These are phyloP conservation scores for Candida odintsovae DNA, from an alignment of 805 yeast genomes.

Conservation along the genomic window DNA sequence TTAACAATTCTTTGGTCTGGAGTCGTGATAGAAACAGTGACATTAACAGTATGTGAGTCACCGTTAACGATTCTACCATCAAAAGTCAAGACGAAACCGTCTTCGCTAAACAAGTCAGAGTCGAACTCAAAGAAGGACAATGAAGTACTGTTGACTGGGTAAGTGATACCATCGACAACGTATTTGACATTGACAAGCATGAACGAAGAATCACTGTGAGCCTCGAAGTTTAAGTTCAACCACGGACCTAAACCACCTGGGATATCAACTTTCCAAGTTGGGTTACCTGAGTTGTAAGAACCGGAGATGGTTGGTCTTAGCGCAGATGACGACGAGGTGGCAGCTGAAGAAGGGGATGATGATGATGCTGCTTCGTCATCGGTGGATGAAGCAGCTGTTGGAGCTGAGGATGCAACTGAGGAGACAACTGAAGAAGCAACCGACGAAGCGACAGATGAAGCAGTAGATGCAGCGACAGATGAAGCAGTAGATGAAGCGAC, in stretches of 20 bases:
- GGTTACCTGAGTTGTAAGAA: background rate
- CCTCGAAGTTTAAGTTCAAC: too few relatives aligned
- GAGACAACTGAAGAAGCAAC: too few relatives aligned
- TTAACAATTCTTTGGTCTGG: constrained; percentile 10
- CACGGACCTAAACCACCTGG: constrained; percentile 4
- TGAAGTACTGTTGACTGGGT: background rate
- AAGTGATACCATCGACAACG: background rate
- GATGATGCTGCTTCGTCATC: background rate
- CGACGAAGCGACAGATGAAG: too few relatives aligned
- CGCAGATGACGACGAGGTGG: background rate
- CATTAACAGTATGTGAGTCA: background rate
- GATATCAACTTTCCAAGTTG: constrained; percentile 1
- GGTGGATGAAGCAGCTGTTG: background rate
- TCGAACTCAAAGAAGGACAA: too few relatives aligned
- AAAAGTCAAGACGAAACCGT: background rate
- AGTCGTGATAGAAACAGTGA: constrained; percentile 1
- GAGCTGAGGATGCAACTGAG: background rate
- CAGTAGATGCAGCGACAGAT: too few relatives aligned
- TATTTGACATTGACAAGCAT: background rate
- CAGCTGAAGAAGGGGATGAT: background rate
- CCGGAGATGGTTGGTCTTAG: background rate
- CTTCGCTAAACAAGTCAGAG: background rate
- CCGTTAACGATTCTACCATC: background rate
- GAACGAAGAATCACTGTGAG: background rate
- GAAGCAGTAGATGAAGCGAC: too few relatives aligned